These are phyloP conservation scores for Arthrobotrys sphaeroides DNA, from an alignment of 2,329 filamentous ascomycete species.

Conservation along the genomic window DNA sequence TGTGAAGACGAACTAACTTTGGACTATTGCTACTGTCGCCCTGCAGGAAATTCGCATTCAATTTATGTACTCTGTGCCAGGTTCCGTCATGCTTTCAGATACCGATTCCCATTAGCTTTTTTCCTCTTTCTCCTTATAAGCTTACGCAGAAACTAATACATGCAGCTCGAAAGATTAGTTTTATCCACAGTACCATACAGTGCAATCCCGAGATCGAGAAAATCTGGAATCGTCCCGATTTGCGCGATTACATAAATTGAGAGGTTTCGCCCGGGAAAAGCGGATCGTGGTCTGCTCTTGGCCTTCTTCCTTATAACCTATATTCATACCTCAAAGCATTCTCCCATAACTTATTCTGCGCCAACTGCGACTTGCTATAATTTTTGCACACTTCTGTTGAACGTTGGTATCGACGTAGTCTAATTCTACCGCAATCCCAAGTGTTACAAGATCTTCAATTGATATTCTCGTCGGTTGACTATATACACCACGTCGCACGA, in stretches of 20 bases:
- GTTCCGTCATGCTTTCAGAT: constrained; percentile 7
- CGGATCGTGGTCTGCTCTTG: neutral
- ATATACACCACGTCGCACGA: constrained; percentile 1
- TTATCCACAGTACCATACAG: no score
- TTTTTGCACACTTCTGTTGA: no score
- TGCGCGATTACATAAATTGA: constrained; percentile 13
- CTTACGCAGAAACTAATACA: no score
- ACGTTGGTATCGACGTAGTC: no score
- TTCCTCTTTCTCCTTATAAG: neutral
- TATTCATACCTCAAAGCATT: no score
- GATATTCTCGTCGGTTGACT: neutral
- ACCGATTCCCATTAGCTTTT: neutral
- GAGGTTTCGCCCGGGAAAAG: neutral
- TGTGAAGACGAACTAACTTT: no score
- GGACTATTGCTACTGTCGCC: no score
- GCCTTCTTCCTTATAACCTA: no score
- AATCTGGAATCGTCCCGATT: neutral
- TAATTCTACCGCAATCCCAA: neutral
- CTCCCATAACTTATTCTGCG: neutral
- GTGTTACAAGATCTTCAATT: no score
- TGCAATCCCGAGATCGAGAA: constrained; percentile 15
- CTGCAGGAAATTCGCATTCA: neutral
- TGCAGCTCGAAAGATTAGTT: constrained; percentile 11
- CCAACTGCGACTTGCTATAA: neutral
- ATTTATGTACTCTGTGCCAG: neutral